Evolutionary conservation across 116 monocot genomes (phyloP).

Genomic region (Posidonia oceanica): DNA sequence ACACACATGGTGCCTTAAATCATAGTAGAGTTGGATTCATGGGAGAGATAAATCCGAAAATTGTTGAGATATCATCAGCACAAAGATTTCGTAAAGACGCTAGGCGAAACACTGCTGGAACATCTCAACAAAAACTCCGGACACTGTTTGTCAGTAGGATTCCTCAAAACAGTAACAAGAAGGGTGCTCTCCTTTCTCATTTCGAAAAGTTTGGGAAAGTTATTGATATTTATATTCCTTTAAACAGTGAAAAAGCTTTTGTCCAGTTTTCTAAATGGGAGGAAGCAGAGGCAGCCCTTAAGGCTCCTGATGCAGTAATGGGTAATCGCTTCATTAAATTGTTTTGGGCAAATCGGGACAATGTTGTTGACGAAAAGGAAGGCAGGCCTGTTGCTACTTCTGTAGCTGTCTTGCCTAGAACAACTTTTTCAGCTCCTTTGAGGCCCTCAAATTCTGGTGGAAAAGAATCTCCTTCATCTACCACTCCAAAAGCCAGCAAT

Average conservation of each 20-base stretch:
- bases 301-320: constrained; percentile 97
- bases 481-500: constrained; percentile 25
- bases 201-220: constrained; percentile 86
- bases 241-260: constrained; percentile 84
- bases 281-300: constrained; percentile 90
- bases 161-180: constrained; percentile 59
- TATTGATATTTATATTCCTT: constrained; percentile 80
- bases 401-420: constrained; percentile 2
- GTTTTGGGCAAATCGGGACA: constrained; percentile 96
- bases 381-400: constrained; percentile 8
- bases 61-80: constrained; percentile 6
- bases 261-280: constrained; percentile 90
- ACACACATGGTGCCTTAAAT: constrained; percentile 13
- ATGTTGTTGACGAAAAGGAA: constrained; percentile 46
- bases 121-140: constrained; percentile 60
- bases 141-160: constrained; percentile 84
- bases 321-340: constrained; percentile 96
- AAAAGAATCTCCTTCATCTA: constrained; percentile 19
- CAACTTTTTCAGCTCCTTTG: neutral
- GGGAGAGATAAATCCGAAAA: neutral
- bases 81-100: constrained; percentile 18
- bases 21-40: neutral
- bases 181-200: constrained; percentile 64
- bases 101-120: constrained; percentile 20
- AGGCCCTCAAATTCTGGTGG: constrained; percentile 12